phyloP scores from a whole-genome alignment of 768 basidiomycete genomes.

The Zangia roseola region DNA sequence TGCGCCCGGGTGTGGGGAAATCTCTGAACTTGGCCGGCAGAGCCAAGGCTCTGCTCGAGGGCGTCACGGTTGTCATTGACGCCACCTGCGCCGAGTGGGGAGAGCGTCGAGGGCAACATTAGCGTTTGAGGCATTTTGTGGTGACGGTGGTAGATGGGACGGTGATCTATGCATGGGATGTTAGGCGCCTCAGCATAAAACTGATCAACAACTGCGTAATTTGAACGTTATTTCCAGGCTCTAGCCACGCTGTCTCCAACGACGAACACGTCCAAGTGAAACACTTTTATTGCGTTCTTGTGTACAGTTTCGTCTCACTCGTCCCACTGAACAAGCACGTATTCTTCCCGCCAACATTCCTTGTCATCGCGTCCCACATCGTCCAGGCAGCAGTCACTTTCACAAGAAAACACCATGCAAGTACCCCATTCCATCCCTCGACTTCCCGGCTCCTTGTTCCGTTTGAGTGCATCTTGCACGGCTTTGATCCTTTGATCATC shows the following conservation, averaged over 20 bases:
- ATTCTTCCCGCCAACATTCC: conserved; percentile 69
- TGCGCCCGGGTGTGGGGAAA: conserved; percentile 86
- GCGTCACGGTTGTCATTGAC: conserved; percentile 21
- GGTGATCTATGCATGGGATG: conserved; percentile 24
- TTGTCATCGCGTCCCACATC: conserved; percentile 39
- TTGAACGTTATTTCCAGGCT: conserved; percentile 22
- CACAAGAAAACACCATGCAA: conserved; percentile 85
- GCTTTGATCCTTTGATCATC: conserved; percentile 71
- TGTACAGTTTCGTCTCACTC: conserved; percentile 32
- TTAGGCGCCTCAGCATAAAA: conserved; percentile 20
- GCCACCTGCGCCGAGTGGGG: conserved; percentile 6
- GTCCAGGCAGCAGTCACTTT: conserved; percentile 66
- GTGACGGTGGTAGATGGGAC: conserved; percentile 16
- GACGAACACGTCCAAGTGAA: background rate
- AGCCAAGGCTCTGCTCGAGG: conserved; percentile 16
- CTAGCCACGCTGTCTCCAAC: background rate
- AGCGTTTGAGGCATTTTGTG: conserved; percentile 26
- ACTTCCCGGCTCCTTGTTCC: conserved; percentile 40
- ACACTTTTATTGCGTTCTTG: conserved; percentile 2
- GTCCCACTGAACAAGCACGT: conserved; percentile 77
- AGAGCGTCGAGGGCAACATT: conserved; percentile 18
- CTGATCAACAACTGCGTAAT: conserved; percentile 8
- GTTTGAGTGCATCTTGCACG: conserved; percentile 55
- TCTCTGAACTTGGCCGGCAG: conserved; percentile 34
- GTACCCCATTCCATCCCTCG: conserved; percentile 95